A percentile compares a stretch with the other conserved stretches of the same genome.
These are phyloP conservation scores for Pestalotiopsis fici DNA, from an alignment of 2,329 filamentous ascomycete genomes.

Conservation along the genomic window DNA sequence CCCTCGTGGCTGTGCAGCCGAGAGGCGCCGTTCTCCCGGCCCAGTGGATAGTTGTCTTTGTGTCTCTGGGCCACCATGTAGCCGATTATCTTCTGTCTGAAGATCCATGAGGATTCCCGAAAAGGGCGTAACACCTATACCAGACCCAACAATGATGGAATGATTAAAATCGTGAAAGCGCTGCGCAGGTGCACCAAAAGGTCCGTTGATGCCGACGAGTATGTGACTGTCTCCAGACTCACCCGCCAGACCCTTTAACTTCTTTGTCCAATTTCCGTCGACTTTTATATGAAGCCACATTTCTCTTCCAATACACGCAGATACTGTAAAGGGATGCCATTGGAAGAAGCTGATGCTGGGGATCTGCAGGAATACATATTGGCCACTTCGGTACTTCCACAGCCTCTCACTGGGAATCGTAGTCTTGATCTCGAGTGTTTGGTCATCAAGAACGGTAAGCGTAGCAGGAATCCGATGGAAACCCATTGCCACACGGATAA, in stretches of 20 bases:
- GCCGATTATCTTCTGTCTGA: slow-evolving; percentile 39
- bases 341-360: slow-evolving; percentile 54
- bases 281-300: slow-evolving; percentile 60
- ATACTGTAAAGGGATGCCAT: slow-evolving; percentile 63
- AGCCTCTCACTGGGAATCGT: slow-evolving; percentile 47
- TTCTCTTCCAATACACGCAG: slow-evolving; percentile 50
- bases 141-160: slow-evolving; percentile 55
- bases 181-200: slow-evolving; percentile 59
- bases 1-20: neutral
- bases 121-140: slow-evolving; percentile 60
- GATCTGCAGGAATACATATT: slow-evolving; percentile 59
- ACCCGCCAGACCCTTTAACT: slow-evolving; percentile 42
- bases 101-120: slow-evolving; percentile 57
- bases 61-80: slow-evolving; percentile 8
- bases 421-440: slow-evolving; percentile 52
- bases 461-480: slow-evolving; percentile 50
- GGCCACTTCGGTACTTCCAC: slow-evolving; percentile 57
- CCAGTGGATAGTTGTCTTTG: neutral
- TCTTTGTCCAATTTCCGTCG: slow-evolving; percentile 57
- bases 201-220: slow-evolving; percentile 55
- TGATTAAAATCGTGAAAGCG: slow-evolving; percentile 60
- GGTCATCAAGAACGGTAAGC: slow-evolving; percentile 49
- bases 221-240: slow-evolving; percentile 36
- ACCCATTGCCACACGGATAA: slow-evolving; percentile 43
- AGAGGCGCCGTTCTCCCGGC: neutral